Percentiles rank a stretch among this genome's conserved stretches.
Conservation (phyloP, 2,329 filamentous ascomycete genomes). For the Claviceps citrina region DNA sequence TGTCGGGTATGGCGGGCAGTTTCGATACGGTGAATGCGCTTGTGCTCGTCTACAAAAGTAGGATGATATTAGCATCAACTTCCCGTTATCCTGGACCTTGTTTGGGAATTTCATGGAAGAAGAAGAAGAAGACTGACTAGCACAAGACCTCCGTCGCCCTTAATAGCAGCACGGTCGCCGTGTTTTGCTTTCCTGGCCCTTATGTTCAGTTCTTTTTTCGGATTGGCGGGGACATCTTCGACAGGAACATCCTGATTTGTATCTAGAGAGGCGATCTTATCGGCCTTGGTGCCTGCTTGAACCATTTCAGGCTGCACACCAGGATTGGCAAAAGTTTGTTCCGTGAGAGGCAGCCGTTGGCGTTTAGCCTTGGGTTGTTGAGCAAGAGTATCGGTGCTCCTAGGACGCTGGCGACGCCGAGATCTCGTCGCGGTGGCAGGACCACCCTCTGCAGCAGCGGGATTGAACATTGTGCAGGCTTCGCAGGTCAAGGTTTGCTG, state of each 20-base stretch:
- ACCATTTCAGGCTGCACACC: constrained; percentile 36
- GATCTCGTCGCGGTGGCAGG: constrained; percentile 42
- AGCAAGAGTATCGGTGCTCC: constrained; percentile 36
- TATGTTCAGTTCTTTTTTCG: constrained; percentile 40
- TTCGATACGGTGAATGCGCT: constrained; percentile 75
- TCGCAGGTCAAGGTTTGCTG: constrained; percentile 2
- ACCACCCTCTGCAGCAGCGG: constrained; percentile 34
- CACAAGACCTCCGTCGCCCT: constrained; percentile 52
- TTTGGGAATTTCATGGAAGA: background rate
- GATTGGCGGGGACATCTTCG: constrained; percentile 24
- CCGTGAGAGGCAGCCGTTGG: constrained; percentile 40
- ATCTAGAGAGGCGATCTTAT: constrained; percentile 30
- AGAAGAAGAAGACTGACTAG: constrained; percentile 31
- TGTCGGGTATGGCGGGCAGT: constrained; percentile 66
- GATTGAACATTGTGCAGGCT: constrained; percentile 40
- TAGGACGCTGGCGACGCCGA: constrained; percentile 45
- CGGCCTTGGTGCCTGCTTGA: constrained; percentile 32
- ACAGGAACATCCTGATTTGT: constrained; percentile 29
- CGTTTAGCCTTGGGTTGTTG: constrained; percentile 50
- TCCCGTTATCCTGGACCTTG: background rate
- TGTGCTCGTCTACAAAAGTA: constrained; percentile 53
- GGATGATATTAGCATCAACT: constrained; percentile 1
- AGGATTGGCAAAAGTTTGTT: constrained; percentile 40
- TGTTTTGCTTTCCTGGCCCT: constrained; percentile 47
- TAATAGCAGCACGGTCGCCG: constrained; percentile 43